These are phyloP conservation scores for Moricandia moricandioides DNA, from an alignment of 345 rosid genomes.

Conservation along the genomic window DNA sequence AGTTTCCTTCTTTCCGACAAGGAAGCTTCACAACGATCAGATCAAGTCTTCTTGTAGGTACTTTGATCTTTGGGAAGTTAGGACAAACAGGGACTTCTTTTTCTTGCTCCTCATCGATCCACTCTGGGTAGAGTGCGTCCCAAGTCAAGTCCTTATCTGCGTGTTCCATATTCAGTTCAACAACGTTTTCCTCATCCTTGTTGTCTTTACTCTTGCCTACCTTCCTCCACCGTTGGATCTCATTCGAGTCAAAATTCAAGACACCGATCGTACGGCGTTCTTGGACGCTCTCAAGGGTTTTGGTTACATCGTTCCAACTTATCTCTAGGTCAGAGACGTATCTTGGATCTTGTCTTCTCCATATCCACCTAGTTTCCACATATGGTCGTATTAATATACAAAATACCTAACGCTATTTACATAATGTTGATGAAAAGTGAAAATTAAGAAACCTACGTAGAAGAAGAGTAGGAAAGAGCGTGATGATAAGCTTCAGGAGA, in stretches of 20 bases:
- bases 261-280: slow-evolving; percentile 69
- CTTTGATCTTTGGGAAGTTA: not conserved
- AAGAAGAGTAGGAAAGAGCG: slow-evolving; percentile 30
- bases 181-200: slow-evolving; percentile 18
- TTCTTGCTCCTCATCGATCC: slow-evolving; percentile 98
- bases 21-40: slow-evolving; percentile 88
- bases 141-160: slow-evolving; percentile 61
- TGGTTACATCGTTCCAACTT: slow-evolving; percentile 70
- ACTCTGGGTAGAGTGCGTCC: slow-evolving; percentile 86
- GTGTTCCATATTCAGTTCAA: slow-evolving; percentile 46
- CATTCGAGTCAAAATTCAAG: slow-evolving; percentile 64
- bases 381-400: not conserved
- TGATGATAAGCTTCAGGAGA: slow-evolving; percentile 54
- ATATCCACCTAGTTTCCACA: slow-evolving; percentile 49
- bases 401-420: too few species aligned
- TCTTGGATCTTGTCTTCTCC: slow-evolving; percentile 59
- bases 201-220: slow-evolving; percentile 47
- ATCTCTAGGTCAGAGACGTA: slow-evolving; percentile 55
- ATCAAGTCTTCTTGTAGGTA: slow-evolving; percentile 67
- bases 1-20: slow-evolving; percentile 70
- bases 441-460: slow-evolving; percentile 27
- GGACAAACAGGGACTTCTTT: slow-evolving; percentile 79
- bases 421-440: not conserved
- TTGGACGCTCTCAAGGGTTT: slow-evolving; percentile 44
- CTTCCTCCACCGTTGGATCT: slow-evolving; percentile 64